A percentile compares a stretch with the other conserved stretches of the same genome.
phyloP scores from a whole-genome alignment of 1,284 basidiomycete species.

The Cryptococcus neoformans region DNA sequence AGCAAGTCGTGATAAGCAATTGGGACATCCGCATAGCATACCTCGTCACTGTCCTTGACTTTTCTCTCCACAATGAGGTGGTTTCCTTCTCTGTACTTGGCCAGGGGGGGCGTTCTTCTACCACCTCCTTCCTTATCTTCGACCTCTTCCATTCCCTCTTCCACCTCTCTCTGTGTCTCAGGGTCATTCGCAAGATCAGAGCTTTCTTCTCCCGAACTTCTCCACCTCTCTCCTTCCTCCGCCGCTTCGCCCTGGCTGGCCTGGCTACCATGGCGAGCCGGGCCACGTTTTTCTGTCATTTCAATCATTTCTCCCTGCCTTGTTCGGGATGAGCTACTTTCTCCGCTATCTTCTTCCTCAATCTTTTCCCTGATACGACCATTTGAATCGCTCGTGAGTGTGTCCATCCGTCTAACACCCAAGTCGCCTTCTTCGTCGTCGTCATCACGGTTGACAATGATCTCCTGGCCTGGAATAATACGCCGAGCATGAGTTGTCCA shows the following conservation, averaged over 20 bases:
- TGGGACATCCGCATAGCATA: constrained; percentile 40
- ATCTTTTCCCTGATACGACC: constrained; percentile 19
- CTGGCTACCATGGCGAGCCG: constrained; percentile 11
- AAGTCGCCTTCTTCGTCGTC: constrained; percentile 44
- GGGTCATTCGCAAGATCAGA: neutral
- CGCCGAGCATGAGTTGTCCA: constrained; percentile 76
- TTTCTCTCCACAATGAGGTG: constrained; percentile 64
- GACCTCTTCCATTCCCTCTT: constrained; percentile 1
- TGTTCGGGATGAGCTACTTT: constrained; percentile 23
- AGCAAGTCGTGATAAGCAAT: neutral
- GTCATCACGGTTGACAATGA: constrained; percentile 77
- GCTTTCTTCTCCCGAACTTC: constrained; percentile 1
- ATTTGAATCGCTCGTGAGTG: constrained; percentile 12
- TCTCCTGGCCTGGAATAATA: constrained; percentile 62
- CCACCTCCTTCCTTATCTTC: constrained; percentile 25
- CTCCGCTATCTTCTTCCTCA: constrained; percentile 18
- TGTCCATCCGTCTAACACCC: constrained; percentile 20
- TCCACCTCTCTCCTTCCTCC: constrained; percentile 1
- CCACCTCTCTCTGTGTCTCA: neutral
- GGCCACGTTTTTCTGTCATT: constrained; percentile 28
- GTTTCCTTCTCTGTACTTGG: constrained; percentile 67
- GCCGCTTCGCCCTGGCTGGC: neutral
- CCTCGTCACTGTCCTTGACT: constrained; percentile 61
- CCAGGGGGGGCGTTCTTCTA: constrained; percentile 39
- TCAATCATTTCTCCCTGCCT: constrained; percentile 25